phyloP scores from a whole-genome alignment of 305 asterid genomes.

The Withania somnifera region DNA sequence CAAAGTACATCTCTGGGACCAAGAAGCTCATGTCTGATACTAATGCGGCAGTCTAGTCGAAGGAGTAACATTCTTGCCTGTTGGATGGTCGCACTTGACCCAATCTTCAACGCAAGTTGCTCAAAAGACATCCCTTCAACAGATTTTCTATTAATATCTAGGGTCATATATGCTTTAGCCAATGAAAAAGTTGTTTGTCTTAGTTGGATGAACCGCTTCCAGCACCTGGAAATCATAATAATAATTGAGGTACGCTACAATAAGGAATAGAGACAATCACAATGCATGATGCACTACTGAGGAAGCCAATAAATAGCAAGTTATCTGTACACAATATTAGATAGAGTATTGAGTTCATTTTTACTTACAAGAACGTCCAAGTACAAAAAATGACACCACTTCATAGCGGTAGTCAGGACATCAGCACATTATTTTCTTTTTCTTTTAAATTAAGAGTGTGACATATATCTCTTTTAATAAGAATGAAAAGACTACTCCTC shows the following conservation, averaged over 20 bases:
- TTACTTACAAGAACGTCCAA: not conserved
- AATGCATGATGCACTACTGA: not conserved
- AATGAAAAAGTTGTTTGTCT: constrained; percentile 11
- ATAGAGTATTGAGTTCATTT: not conserved
- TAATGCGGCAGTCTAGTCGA: constrained; percentile 13
- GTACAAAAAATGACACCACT: not conserved
- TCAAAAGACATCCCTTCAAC: constrained; percentile 14
- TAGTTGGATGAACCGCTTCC: constrained; percentile 12
- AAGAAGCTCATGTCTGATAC: constrained; percentile 3
- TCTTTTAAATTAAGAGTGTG: not conserved
- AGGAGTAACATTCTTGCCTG: constrained; percentile 12
- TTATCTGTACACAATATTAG: not conserved
- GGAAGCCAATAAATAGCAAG: not conserved
- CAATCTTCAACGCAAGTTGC: constrained; percentile 12
- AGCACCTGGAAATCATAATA: constrained; percentile 9
- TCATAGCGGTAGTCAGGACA: not conserved
- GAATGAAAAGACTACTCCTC: not conserved
- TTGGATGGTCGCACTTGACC: constrained; percentile 10
- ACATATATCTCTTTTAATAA: not conserved
- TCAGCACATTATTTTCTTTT: not conserved
- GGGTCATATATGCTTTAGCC: constrained; percentile 12
- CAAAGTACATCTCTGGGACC: not conserved
- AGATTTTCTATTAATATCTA: constrained; percentile 5
- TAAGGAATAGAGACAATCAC: not conserved
- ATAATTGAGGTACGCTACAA: not conserved